Evolutionary conservation across 371 early-diverging fungal genomes (phyloP).

Genomic region (Rhizopus microsporus): DNA sequence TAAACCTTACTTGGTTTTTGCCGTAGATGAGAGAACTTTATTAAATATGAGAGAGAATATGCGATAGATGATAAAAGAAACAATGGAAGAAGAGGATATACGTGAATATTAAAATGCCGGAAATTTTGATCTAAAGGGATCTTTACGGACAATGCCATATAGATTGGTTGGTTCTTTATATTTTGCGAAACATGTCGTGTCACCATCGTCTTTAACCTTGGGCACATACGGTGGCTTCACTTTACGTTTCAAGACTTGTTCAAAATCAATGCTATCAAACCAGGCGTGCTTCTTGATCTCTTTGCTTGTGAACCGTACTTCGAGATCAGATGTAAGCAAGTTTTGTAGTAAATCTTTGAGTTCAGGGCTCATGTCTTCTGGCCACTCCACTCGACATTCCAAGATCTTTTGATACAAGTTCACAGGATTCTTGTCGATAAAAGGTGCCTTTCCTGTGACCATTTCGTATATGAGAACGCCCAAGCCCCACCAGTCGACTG

Average conservation of each 20-base stretch:
- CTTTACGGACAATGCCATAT: constrained; percentile 46
- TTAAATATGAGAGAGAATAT: neutral
- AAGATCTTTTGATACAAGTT: constrained; percentile 83
- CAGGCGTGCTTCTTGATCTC: constrained; percentile 95
- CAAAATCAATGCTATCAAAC: constrained; percentile 95
- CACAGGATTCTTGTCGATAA: constrained; percentile 91
- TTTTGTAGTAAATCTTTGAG: constrained; percentile 90
- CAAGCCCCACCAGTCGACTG: constrained; percentile 99
- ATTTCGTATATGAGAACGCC: constrained; percentile 98
- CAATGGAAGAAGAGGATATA: no score
- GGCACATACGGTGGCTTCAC: constrained; percentile 92
- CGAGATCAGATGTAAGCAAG: constrained; percentile 83
- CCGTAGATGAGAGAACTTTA: neutral
- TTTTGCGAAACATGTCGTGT: constrained; percentile 91
- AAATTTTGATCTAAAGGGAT: constrained; percentile 43
- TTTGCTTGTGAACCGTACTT: constrained; percentile 81
- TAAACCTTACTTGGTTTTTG: neutral
- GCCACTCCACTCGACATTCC: constrained; percentile 70
- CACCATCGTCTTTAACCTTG: constrained; percentile 79
- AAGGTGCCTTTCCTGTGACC: constrained; percentile 90
- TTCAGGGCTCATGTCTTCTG: constrained; percentile 82
- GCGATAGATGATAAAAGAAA: neutral
- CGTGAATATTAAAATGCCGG: constrained; percentile 38
- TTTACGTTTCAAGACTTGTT: constrained; percentile 67
- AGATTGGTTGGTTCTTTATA: constrained; percentile 82